Conservation (phyloP, 345 rosid genomes). For the Salix purpurea region DNA sequence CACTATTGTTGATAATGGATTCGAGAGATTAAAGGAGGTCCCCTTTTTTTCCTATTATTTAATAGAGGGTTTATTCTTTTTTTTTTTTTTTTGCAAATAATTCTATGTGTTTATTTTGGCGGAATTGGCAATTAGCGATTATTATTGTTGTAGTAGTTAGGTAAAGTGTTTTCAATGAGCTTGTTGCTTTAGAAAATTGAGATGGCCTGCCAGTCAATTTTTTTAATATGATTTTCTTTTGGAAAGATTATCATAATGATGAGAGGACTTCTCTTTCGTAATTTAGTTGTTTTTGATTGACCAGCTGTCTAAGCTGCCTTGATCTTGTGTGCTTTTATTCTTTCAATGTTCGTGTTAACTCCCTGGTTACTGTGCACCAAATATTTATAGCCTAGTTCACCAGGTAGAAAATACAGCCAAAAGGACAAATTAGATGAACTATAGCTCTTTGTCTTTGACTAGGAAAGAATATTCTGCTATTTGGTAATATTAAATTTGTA, state of each 20-base stretch:
- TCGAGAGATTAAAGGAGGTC: neutral
- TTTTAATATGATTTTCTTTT: neutral
- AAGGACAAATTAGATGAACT: conserved; percentile 21
- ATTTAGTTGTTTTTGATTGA: conserved; percentile 4
- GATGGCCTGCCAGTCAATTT: neutral
- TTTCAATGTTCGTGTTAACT: neutral
- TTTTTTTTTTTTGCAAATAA: neutral
- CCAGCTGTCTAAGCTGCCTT: neutral
- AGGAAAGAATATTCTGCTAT: conserved; percentile 19
- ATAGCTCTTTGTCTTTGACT: conserved; percentile 26
- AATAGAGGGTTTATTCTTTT: neutral
- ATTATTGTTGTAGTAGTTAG: neutral
- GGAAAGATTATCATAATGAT: neutral
- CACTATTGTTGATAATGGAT: neutral
- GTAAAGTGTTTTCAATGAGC: neutral
- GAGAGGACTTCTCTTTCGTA: neutral
- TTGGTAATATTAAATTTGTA: neutral
- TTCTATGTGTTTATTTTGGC: neutral
- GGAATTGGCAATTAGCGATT: neutral
- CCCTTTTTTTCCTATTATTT: neutral
- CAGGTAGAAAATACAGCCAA: conserved; percentile 4
- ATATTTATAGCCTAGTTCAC: neutral
- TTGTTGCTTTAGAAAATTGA: neutral
- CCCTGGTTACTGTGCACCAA: neutral
- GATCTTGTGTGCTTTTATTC: conserved; percentile 7